A percentile compares a stretch with the other conserved stretches of the same genome.
These are phyloP conservation scores for Vanrija sp. DNA, from an alignment of 1,284 basidiomycete genomes.

Conservation along the genomic window DNA sequence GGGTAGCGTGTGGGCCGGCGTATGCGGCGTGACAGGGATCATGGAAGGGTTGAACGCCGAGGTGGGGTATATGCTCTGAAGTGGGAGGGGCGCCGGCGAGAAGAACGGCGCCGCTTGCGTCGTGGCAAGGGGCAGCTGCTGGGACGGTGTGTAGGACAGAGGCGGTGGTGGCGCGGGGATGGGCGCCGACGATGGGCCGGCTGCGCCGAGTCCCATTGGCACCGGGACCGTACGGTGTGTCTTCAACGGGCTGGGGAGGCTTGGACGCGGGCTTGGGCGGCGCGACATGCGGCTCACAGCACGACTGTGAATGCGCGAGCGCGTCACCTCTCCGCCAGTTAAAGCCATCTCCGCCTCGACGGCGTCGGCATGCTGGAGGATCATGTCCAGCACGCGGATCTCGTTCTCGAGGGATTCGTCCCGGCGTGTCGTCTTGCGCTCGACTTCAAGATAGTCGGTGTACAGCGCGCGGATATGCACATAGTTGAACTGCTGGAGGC, in stretches of 20 bases:
- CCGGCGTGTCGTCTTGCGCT: conserved; percentile 7
- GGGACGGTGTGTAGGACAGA: neutral
- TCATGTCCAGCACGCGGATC: conserved; percentile 19
- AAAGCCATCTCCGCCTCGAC: conserved; percentile 1
- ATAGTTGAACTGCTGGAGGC: conserved; percentile 15
- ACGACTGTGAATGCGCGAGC: neutral
- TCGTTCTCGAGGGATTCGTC: conserved; percentile 10
- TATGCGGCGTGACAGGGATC: neutral
- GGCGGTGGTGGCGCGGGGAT: neutral
- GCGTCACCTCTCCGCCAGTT: neutral
- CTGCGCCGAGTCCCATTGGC: too few species aligned
- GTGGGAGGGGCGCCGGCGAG: neutral
- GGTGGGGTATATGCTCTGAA: neutral
- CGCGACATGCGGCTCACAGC: neutral
- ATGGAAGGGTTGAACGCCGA: neutral
- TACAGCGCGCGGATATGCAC: conserved; percentile 12
- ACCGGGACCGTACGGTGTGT: neutral
- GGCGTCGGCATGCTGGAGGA: conserved; percentile 14
- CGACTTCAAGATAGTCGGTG: conserved; percentile 9
- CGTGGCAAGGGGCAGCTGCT: neutral
- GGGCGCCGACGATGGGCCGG: neutral
- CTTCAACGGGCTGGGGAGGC: neutral
- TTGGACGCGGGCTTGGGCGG: neutral
- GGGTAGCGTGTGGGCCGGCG: neutral
- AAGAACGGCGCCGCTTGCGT: neutral